Evolutionary conservation across 2,329 filamentous ascomycete species (phyloP).

Genomic region (Pyrenophora teres): DNA sequence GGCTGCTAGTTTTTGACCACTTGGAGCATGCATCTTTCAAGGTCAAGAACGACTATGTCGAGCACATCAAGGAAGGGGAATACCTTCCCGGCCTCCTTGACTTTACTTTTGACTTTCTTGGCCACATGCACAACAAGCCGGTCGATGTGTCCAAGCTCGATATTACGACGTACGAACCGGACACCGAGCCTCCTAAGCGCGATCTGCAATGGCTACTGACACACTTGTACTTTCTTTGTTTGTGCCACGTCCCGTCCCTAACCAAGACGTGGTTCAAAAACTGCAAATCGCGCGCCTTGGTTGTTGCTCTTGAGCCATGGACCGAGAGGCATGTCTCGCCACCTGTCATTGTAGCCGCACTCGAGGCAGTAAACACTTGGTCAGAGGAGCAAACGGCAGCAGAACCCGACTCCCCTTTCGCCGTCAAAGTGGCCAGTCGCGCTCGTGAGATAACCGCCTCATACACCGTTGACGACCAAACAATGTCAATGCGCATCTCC

Average conservation of each 20-base stretch:
- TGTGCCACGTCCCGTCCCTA: conserved; percentile 76
- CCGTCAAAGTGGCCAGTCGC: conserved; percentile 72
- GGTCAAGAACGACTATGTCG: conserved; percentile 78
- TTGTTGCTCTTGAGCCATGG: conserved; percentile 79
- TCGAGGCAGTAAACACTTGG: conserved; percentile 73
- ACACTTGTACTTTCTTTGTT: conserved; percentile 81
- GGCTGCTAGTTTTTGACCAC: conserved; percentile 88
- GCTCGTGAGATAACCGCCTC: conserved; percentile 79
- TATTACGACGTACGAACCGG: conserved; percentile 65
- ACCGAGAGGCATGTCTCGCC: conserved; percentile 80
- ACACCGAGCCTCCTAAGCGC: conserved; percentile 66
- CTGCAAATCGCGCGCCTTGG: conserved; percentile 77
- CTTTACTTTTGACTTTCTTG: conserved; percentile 83
- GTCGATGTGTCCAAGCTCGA: conserved; percentile 73
- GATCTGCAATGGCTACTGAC: conserved; percentile 83
- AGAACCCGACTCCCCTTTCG: conserved; percentile 56
- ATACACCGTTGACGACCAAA: conserved; percentile 86
- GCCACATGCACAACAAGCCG: conserved; percentile 73
- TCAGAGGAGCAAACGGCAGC: conserved; percentile 50
- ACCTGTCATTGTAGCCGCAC: conserved; percentile 66
- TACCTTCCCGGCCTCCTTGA: conserved; percentile 72
- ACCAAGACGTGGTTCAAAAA: conserved; percentile 86
- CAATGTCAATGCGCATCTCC: conserved; percentile 79
- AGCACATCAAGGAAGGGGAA: conserved; percentile 75
- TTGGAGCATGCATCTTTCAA: conserved; percentile 79